These are phyloP conservation scores for Solanum clarkiae DNA, from an alignment of 257 asterid species.

Conservation along the genomic window DNA sequence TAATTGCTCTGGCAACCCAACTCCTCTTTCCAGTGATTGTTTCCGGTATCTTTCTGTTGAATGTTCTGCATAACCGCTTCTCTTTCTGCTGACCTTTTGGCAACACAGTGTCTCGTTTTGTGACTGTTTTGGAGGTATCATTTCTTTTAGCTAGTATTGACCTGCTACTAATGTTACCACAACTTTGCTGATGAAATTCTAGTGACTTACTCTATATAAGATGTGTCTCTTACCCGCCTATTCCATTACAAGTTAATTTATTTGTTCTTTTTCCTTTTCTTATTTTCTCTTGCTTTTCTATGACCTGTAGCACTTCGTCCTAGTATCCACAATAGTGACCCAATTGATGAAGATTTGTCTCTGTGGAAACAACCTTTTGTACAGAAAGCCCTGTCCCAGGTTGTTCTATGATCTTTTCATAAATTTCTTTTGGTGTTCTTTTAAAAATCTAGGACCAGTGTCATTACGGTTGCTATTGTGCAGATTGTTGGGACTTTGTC, in stretches of 20 bases:
- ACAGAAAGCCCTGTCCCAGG: conserved; percentile 84
- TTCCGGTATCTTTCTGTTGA: neutral
- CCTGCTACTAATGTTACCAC: neutral
- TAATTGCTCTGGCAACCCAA: neutral
- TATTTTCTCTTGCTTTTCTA: conserved; percentile 7
- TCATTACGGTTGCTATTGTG: conserved; percentile 19
- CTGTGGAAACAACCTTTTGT: conserved; percentile 78
- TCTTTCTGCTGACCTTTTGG: neutral
- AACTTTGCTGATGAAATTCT: neutral
- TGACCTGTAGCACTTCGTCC: conserved; percentile 86
- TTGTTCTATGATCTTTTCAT: conserved; percentile 10
- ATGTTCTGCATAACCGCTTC: neutral
- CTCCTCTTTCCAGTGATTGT: neutral
- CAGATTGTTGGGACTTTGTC: conserved; percentile 90
- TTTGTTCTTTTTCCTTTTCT: neutral
- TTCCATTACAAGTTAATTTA: neutral
- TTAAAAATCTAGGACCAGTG: neutral
- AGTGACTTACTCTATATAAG: neutral
- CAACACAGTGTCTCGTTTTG: neutral
- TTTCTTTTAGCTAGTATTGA: neutral
- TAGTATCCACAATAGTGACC: conserved; percentile 43
- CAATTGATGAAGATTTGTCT: conserved; percentile 73
- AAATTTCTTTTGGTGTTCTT: neutral
- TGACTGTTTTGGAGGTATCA: neutral
- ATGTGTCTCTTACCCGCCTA: neutral